These are phyloP conservation scores for Diaporthe sp. DNA, from an alignment of 2,329 filamentous ascomycete species.

Conservation along the genomic window DNA sequence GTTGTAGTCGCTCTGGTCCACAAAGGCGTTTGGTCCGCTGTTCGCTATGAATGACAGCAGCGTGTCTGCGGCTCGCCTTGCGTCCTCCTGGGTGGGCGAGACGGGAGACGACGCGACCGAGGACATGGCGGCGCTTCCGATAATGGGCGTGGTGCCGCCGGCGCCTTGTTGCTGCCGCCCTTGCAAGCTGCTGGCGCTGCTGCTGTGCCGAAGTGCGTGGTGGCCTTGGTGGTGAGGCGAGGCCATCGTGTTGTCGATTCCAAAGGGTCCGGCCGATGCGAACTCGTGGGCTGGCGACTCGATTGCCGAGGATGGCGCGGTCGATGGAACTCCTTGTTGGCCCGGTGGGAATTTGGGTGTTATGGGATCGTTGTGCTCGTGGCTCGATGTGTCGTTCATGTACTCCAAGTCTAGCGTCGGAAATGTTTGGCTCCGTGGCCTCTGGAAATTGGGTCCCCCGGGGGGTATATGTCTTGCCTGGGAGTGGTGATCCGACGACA, in stretches of 20 bases:
- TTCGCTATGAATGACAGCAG: constrained; percentile 86
- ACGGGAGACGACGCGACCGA: constrained; percentile 70
- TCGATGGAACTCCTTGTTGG: constrained; percentile 56
- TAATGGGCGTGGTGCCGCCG: constrained; percentile 48
- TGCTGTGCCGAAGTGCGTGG: constrained; percentile 65
- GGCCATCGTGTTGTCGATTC: constrained; percentile 60
- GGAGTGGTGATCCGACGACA: constrained; percentile 55
- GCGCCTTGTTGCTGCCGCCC: constrained; percentile 50
- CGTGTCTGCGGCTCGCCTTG: constrained; percentile 83
- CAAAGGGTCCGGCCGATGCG: constrained; percentile 55
- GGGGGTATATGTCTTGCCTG: constrained; percentile 49
- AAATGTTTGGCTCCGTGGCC: constrained; percentile 90
- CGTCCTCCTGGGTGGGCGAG: constrained; percentile 88
- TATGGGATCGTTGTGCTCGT: constrained; percentile 57
- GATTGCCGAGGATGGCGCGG: constrained; percentile 65
- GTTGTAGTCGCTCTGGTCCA: constrained; percentile 83
- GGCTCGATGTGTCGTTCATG: constrained; percentile 56
- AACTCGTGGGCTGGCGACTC: constrained; percentile 66
- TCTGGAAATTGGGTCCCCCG: constrained; percentile 68
- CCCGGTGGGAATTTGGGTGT: constrained; percentile 60
- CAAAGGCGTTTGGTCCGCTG: constrained; percentile 73
- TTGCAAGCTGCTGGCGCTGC: constrained; percentile 64
- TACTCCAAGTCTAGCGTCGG: constrained; percentile 78
- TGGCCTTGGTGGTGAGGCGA: constrained; percentile 57
- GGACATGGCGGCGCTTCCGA: constrained; percentile 48